Conservation (phyloP, 2,329 filamentous ascomycete species). For the Blumeria graminis region DNA sequence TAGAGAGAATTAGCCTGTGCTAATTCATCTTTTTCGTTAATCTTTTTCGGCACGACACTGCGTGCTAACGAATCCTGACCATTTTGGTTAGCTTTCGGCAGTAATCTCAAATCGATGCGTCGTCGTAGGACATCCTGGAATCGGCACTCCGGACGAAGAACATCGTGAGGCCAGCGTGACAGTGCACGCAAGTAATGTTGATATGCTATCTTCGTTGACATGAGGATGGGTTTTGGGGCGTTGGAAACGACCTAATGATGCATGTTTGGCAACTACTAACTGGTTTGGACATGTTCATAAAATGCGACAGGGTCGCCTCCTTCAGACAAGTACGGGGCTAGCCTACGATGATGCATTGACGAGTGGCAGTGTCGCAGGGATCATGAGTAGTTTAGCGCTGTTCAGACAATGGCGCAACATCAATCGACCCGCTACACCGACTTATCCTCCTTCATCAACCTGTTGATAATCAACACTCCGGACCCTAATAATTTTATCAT, state of each 20-base stretch:
- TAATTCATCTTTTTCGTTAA: conserved; percentile 24
- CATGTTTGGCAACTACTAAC: background rate
- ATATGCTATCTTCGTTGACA: conserved; percentile 18
- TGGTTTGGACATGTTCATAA: background rate
- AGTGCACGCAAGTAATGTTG: conserved; percentile 26
- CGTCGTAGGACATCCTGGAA: conserved; percentile 30
- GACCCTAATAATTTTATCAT: too few species aligned
- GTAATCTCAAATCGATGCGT: conserved; percentile 18
- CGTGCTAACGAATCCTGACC: conserved; percentile 5
- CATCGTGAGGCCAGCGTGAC: conserved; percentile 37
- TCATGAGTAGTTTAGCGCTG: too few species aligned
- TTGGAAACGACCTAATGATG: background rate
- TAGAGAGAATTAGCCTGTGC: conserved; percentile 34
- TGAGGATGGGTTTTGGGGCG: background rate
- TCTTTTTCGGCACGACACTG: conserved; percentile 1
- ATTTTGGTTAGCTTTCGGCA: conserved; percentile 3
- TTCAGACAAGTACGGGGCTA: too few species aligned
- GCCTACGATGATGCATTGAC: too few species aligned
- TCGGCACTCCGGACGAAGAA: conserved; percentile 36
- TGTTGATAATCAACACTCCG: too few species aligned
- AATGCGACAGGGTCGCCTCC: too few species aligned
- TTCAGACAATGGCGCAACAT: too few species aligned
- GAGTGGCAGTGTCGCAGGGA: too few species aligned
- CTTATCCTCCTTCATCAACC: too few species aligned
- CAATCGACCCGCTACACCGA: too few species aligned